Evolutionary conservation across 1,139 yeast species (phyloP).

Genomic region (Taphrina pruni): DNA sequence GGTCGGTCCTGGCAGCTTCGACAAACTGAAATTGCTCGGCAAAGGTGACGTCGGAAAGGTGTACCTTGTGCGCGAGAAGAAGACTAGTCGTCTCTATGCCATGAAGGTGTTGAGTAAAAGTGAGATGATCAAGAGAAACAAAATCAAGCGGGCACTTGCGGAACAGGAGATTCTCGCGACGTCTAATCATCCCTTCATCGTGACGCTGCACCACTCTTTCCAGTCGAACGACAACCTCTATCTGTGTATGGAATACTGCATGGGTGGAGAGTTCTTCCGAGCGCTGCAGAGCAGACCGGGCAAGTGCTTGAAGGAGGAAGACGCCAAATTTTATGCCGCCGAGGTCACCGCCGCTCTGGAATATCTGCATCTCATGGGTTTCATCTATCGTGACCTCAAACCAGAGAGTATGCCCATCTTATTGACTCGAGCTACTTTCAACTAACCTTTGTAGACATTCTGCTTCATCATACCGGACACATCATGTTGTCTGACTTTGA

Average conservation of each 20-base stretch:
- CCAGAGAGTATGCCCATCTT: constrained; percentile 64
- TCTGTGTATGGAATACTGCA: constrained; percentile 97
- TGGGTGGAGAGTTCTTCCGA: constrained; percentile 98
- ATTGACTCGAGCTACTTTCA: too few species aligned
- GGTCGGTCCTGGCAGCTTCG: constrained; percentile 86
- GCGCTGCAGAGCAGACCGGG: constrained; percentile 91
- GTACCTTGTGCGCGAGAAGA: constrained; percentile 82
- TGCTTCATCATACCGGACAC: constrained; percentile 93
- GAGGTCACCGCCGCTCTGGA: constrained; percentile 98
- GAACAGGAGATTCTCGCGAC: constrained; percentile 97
- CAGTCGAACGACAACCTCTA: constrained; percentile 93
- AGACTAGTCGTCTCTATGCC: constrained; percentile 77
- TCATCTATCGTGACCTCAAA: constrained; percentile 89
- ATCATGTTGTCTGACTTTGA: constrained; percentile 98
- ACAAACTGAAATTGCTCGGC: constrained; percentile 83
- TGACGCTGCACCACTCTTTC: constrained; percentile 92
- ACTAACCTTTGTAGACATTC: constrained; percentile 56
- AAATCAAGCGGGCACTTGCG: constrained; percentile 90
- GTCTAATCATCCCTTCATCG: constrained; percentile 95
- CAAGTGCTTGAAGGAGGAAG: constrained; percentile 82
- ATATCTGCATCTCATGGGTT: constrained; percentile 93
- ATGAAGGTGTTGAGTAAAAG: constrained; percentile 88
- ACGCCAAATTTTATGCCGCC: constrained; percentile 92
- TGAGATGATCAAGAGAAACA: constrained; percentile 94
- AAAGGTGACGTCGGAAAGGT: constrained; percentile 99